phyloP scores from a whole-genome alignment of 257 asterid species.

The Perilla frutescens region DNA sequence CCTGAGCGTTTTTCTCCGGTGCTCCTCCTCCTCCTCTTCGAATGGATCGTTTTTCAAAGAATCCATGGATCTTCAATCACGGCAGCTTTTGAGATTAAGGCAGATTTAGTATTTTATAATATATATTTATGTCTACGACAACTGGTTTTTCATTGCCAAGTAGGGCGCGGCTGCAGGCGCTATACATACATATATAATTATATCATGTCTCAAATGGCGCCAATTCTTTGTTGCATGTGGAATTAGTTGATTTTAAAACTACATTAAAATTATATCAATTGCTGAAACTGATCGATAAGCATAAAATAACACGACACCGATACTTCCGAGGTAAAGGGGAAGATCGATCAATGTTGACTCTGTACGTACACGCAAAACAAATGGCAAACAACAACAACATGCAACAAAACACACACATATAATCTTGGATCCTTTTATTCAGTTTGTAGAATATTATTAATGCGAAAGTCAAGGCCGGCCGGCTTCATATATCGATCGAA shows the following conservation, averaged over 20 bases:
- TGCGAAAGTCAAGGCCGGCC: slow-evolving; percentile 1
- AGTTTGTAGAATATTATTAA: too few relatives aligned
- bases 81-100: not conserved
- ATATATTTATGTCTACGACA: not conserved
- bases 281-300: not conserved
- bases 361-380: not conserved
- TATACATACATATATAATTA: not conserved
- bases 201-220: not conserved
- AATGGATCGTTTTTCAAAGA: slow-evolving; percentile 23
- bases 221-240: not conserved
- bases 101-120: too few relatives aligned
- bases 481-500: not conserved
- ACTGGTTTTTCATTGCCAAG: not conserved
- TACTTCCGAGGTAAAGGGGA: not conserved
- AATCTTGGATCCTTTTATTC: not conserved
- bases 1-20: slow-evolving; percentile 35
- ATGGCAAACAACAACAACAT: not conserved
- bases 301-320: not conserved
- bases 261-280: not conserved
- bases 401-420: too few relatives aligned
- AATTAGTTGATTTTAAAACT: not conserved
- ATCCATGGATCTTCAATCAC: slow-evolving; percentile 5
- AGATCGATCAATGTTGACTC: not conserved
- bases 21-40: slow-evolving; percentile 39
- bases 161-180: slow-evolving; percentile 10